Evolutionary conservation across 345 rosid species (phyloP), one percentile per base, ranked within the genome.

Genomic region (Theobroma cacao): DNA sequence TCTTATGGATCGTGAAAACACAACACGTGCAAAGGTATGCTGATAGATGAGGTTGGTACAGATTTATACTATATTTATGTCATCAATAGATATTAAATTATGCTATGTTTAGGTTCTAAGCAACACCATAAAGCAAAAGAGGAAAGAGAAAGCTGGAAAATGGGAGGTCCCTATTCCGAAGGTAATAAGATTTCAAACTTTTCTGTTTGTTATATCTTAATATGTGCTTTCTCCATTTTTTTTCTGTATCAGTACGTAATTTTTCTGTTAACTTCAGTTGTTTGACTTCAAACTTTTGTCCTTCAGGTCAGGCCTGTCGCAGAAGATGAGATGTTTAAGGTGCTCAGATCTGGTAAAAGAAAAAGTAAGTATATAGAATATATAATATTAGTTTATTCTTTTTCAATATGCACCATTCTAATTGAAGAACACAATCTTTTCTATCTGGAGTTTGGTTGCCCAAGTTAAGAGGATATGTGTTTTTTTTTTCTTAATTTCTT

Each of bases 101-200:
- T 82, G 41, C 11, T 77, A 3, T 59, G 31, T 77, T 2, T 83
- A 96, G 99, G 89, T 89, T 82, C 93, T 94, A 66, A 96, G 98
- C 89, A 96, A 94, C 83, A 90, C 97, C 30, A 86, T 95, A 65
- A 95, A 95, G 77, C 99, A 95, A 85, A 95, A 95, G 88, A 91
- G 98, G 79, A 95, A 95, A 87, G 97, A 93, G 82, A 95, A 83
- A 87, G 99, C 97, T 81, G 98, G 98, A 45, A 95, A 93, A 78
- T 95, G 98, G 98, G 99, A 95, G 73, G 99, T 95, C 20, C 99
- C 99, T 83, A 78, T 95, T 0, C 93, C 92, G 10, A 96, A 96
- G 97, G 98, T 92, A 79, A 48, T 71, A 22, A 70, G 64, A 43
- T 22, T 33, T 55, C 17, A 18, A 22, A 3, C 62, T 43, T 40